phyloP scores from a whole-genome alignment of 2,329 filamentous ascomycete species.

The Amylocarpus encephaloides region DNA sequence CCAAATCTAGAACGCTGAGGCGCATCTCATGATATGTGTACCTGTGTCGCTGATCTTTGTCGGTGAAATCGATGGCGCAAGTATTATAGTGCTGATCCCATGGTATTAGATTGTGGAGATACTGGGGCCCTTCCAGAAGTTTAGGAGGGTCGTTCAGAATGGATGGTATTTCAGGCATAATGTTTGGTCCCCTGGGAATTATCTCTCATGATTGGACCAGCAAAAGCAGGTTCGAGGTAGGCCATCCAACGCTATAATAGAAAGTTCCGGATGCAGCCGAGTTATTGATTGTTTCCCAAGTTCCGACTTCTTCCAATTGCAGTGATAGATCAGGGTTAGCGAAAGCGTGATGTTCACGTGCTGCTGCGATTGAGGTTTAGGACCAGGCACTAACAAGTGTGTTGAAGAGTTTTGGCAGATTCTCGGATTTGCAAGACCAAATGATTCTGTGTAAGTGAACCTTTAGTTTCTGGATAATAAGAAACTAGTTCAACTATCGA shows the following conservation, averaged over 20 bases:
- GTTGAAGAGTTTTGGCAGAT: no score
- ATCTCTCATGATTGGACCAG: constrained; percentile 12
- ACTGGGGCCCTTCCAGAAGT: constrained; percentile 45
- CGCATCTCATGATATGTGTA: constrained; percentile 32
- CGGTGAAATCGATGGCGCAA: constrained; percentile 59
- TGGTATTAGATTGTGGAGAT: constrained; percentile 59
- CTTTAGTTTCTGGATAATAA: no score
- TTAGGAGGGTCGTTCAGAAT: constrained; percentile 51
- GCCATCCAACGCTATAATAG: no score
- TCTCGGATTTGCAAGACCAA: no score
- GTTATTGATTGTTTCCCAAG: background rate
- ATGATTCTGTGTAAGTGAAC: no score
- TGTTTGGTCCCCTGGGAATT: constrained; percentile 4
- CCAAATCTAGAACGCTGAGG: constrained; percentile 35
- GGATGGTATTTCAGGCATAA: constrained; percentile 37
- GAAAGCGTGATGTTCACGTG: constrained; percentile 1
- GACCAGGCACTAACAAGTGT: no score
- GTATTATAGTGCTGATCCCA: constrained; percentile 30
- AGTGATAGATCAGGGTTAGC: constrained; percentile 6
- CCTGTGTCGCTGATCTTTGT: constrained; percentile 33
- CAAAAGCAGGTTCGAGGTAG: background rate
- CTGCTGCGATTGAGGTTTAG: background rate
- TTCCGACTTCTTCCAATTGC: background rate
- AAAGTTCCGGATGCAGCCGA: no score
- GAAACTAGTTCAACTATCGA: no score